Evolutionary conservation across 1,139 yeast species (phyloP), one percentile per base, ranked within the genome.

Genomic region (Suhomyces atakaporum): DNA sequence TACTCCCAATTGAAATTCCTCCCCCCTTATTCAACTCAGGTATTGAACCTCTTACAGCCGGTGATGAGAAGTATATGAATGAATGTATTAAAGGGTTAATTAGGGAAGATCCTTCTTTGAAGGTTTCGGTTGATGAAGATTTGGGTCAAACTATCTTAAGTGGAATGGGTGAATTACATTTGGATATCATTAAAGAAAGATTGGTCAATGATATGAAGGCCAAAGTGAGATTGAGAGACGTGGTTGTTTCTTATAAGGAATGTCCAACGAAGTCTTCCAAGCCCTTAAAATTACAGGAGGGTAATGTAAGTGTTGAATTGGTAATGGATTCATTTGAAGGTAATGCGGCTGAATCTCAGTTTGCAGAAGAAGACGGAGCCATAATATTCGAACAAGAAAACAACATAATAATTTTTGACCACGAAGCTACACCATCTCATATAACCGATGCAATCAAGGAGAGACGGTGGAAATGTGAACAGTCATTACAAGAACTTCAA

Each of bases 101-200:
- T 10, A 73, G 86, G 40, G 98, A 94, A 56, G 99, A 88, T 51
- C 95, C 95, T 5, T 82, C 90, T 40, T 63, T 87, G 45, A 74
- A 75, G 25, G 68, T 84, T 10, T 57, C 75, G 2, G 72, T 67
- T 35, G 97, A 92, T 53, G 95, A 86, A 45, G 97, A 90, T 43
- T 69, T 86, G 40, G 96, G 96, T 0, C 97, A 92, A 60, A 81
- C 89, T 1, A 71, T 89, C 19, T 60, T 92, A 23, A 81, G 95
- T 35, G 99, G 98, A 3, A 89, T 92, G 97, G 98, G 97, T 12
- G 96, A 89, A 53, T 68, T 92, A 35, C 98, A 92, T 60, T 70
- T 92, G 36, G 97, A 92, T 48, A 89, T 92, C 47, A 85, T 94
- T 2, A 73, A 75, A 36, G 95, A 88, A 48, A 69, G 97, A 39